phyloP scores from a whole-genome alignment of 768 basidiomycete genomes.

The Pulveroboletus ravenelii region DNA sequence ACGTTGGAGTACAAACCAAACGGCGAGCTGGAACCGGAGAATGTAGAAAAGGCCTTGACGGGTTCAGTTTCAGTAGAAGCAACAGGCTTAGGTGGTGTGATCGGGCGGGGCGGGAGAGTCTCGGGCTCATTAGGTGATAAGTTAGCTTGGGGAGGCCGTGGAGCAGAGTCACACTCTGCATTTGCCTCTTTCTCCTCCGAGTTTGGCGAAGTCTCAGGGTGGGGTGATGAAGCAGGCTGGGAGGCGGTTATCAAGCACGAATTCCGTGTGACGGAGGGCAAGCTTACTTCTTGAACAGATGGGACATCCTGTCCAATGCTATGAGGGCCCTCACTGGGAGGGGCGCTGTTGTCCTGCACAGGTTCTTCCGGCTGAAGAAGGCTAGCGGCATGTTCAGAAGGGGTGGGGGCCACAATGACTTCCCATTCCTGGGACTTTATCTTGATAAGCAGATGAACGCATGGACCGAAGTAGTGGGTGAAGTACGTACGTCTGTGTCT shows the following conservation, averaged over 20 bases:
- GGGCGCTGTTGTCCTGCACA: conserved; percentile 8
- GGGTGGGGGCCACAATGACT: conserved; percentile 29
- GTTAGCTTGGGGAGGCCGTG: conserved; percentile 2
- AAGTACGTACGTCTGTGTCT: conserved; percentile 26
- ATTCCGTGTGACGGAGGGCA: neutral
- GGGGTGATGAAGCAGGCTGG: conserved; percentile 10
- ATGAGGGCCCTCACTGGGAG: conserved; percentile 1
- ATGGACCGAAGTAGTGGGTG: neutral
- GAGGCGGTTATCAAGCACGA: conserved; percentile 8
- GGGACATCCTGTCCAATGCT: neutral
- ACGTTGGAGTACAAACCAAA: conserved; percentile 29
- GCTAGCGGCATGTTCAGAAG: conserved; percentile 20
- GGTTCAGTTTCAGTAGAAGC: conserved; percentile 6
- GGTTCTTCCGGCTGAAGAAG: conserved; percentile 9
- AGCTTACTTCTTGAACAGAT: conserved; percentile 15
- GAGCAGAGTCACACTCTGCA: conserved; percentile 9
- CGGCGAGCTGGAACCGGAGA: conserved; percentile 33
- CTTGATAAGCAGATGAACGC: conserved; percentile 19
- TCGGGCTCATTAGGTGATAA: conserved; percentile 7
- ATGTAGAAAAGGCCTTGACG: conserved; percentile 37
- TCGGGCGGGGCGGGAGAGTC: conserved; percentile 6
- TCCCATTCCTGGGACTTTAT: conserved; percentile 30
- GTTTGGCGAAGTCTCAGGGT: neutral
- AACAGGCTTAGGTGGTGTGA: conserved; percentile 11
- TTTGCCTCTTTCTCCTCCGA: conserved; percentile 11